Conservation (phyloP, 2,329 filamentous ascomycete genomes). For the Trichoderma sp. region DNA sequence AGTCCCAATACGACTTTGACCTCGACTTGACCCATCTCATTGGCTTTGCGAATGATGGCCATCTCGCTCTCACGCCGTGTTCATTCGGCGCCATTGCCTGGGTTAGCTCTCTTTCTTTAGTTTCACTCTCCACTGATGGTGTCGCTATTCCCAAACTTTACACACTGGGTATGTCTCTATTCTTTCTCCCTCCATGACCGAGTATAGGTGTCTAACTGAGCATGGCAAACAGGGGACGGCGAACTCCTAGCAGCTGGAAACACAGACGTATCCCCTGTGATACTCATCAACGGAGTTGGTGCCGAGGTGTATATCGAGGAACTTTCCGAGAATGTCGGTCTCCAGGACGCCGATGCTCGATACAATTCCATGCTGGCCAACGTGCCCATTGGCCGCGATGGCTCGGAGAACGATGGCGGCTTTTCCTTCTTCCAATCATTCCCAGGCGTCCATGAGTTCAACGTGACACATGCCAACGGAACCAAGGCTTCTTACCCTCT, state of each 20-base stretch:
- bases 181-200: too few species aligned
- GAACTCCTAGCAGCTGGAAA: neutral
- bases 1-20: conserved; percentile 17
- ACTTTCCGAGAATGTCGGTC: neutral
- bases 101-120: neutral
- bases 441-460: conserved; percentile 6
- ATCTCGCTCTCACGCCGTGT: conserved; percentile 5
- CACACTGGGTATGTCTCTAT: too few species aligned
- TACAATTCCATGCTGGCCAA: neutral
- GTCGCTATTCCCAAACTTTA: conserved; percentile 29
- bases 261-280: conserved; percentile 19
- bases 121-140: conserved; percentile 29
- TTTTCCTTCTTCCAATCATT: neutral
- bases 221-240: neutral
- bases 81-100: conserved; percentile 1
- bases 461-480: conserved; percentile 9
- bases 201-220: neutral
- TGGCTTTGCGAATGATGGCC: conserved; percentile 17
- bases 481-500: neutral
- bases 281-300: conserved; percentile 24
- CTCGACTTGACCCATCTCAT: conserved; percentile 6
- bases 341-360: conserved; percentile 26
- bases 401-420: neutral
- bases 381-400: neutral
- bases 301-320: conserved; percentile 19